Percentiles rank a stretch among this genome's conserved stretches.
These are phyloP conservation scores for Amylocarpus encephaloides DNA, from an alignment of 2,329 filamentous ascomycete species.

Conservation along the genomic window DNA sequence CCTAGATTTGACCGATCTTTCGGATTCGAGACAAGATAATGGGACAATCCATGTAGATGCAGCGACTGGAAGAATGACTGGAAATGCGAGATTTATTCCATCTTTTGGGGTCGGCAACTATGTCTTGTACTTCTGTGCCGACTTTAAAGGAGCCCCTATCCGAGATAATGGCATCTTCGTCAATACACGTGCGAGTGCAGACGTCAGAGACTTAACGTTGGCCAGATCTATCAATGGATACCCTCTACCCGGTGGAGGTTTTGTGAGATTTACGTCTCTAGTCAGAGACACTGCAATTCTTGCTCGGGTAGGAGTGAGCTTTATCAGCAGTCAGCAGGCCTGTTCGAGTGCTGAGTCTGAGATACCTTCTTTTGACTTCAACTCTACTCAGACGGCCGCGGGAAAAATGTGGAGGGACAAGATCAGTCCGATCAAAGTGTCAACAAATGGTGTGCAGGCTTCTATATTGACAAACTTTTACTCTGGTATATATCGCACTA, in stretches of 20 bases:
- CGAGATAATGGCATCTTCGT: slow-evolving; percentile 53
- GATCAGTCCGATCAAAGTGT: slow-evolving; percentile 49
- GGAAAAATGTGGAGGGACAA: slow-evolving; percentile 55
- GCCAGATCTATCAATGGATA: slow-evolving; percentile 46
- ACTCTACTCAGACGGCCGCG: slow-evolving; percentile 44
- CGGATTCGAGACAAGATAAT: slow-evolving; percentile 49
- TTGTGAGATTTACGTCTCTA: slow-evolving; percentile 50
- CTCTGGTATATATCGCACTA: slow-evolving; percentile 61
- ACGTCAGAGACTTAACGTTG: slow-evolving; percentile 41
- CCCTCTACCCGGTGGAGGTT: slow-evolving; percentile 53
- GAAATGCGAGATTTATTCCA: slow-evolving; percentile 52
- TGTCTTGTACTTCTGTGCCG: slow-evolving; percentile 36
- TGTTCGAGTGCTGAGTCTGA: slow-evolving; percentile 63
- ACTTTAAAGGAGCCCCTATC: neutral
- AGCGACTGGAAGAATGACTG: slow-evolving; percentile 53
- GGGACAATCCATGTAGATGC: slow-evolving; percentile 49
- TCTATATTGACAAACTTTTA: slow-evolving; percentile 57
- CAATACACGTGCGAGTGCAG: slow-evolving; percentile 46
- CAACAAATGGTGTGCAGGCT: slow-evolving; percentile 43
- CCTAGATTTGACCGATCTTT: slow-evolving; percentile 59
- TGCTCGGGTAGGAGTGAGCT: slow-evolving; percentile 62
- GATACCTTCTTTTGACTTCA: slow-evolving; percentile 62
- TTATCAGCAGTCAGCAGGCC: slow-evolving; percentile 58
- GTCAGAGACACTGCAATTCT: slow-evolving; percentile 39
- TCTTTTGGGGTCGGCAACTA: slow-evolving; percentile 60